These are phyloP conservation scores for Oxyria digyna DNA, from an alignment of 148 eudicot species.

Conservation along the genomic window DNA sequence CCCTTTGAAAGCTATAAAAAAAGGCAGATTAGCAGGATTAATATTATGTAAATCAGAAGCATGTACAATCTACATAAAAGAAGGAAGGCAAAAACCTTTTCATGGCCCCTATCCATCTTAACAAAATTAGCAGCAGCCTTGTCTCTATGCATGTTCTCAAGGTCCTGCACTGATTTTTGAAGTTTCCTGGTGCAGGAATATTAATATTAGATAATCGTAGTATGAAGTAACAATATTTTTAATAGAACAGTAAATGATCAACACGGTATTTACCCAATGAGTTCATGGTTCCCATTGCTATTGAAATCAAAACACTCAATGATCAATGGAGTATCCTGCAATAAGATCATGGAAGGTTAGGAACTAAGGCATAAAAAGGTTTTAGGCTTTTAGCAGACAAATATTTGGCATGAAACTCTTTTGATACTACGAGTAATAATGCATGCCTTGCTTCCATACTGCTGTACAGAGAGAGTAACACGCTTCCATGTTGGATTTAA, in stretches of 20 bases:
- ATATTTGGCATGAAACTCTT: not conserved
- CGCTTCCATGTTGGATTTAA: constrained; percentile 89
- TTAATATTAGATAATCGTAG: not conserved
- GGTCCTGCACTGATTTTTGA: constrained; percentile 57
- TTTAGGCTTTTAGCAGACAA: too few species aligned
- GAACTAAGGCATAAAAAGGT: too few species aligned
- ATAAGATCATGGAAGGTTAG: not conserved
- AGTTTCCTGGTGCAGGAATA: constrained; percentile 36
- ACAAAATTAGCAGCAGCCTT: constrained; percentile 46
- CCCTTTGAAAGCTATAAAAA: constrained; percentile 62
- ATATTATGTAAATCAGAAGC: not conserved
- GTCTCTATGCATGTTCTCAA: constrained; percentile 51
- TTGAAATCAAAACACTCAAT: constrained; percentile 91
- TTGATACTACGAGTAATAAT: not conserved
- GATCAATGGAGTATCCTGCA: constrained; percentile 73
- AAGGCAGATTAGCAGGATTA: not conserved
- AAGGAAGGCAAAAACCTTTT: constrained; percentile 38
- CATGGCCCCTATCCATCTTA: constrained; percentile 40
- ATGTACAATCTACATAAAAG: not conserved
- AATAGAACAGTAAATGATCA: not conserved
- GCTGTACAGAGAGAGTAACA: constrained; percentile 60
- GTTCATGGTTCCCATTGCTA: constrained; percentile 52
- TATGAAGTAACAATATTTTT: not conserved
- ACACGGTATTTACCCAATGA: constrained; percentile 51
- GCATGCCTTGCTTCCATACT: constrained; percentile 69